A percentile compares a stretch with the other conserved stretches of the same genome.
These are phyloP conservation scores for Fusarium buxicola DNA, from an alignment of 2,329 filamentous ascomycete genomes.

Conservation along the genomic window DNA sequence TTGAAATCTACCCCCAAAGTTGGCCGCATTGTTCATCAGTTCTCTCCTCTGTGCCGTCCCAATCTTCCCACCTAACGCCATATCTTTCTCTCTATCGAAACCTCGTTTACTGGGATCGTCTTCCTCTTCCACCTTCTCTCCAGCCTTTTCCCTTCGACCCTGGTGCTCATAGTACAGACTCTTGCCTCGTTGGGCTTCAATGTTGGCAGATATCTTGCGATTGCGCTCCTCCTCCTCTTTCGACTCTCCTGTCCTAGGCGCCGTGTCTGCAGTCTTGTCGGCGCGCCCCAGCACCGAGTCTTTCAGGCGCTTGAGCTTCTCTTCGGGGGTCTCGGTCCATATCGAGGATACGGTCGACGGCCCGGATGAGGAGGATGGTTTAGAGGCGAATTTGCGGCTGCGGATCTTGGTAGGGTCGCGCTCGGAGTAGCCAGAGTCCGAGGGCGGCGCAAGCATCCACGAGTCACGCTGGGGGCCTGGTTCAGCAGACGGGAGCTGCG, in stretches of 20 bases:
- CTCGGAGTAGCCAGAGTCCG: slow-evolving; percentile 65
- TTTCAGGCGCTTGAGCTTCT: slow-evolving; percentile 83
- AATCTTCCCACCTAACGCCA: slow-evolving; percentile 79
- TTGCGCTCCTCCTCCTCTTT: slow-evolving; percentile 68
- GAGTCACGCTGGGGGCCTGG: slow-evolving; percentile 77
- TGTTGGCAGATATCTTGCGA: slow-evolving; percentile 59
- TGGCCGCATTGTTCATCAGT: slow-evolving; percentile 80
- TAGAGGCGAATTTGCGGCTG: slow-evolving; percentile 83
- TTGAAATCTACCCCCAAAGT: slow-evolving; percentile 85
- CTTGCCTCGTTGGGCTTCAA: slow-evolving; percentile 66
- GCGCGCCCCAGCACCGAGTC: slow-evolving; percentile 84
- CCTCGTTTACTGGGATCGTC: slow-evolving; percentile 91
- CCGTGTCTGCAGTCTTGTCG: slow-evolving; percentile 54
- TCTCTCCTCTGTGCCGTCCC: slow-evolving; percentile 80
- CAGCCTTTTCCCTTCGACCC: slow-evolving; percentile 46
- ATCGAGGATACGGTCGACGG: slow-evolving; percentile 68
- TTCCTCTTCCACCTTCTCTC: slow-evolving; percentile 67
- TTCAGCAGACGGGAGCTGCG: slow-evolving; percentile 50
- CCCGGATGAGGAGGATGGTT: slow-evolving; percentile 52
- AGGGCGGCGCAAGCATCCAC: slow-evolving; percentile 83
- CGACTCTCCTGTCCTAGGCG: slow-evolving; percentile 55
- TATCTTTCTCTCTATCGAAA: slow-evolving; percentile 95
- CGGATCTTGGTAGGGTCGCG: slow-evolving; percentile 87
- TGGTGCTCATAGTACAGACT: slow-evolving; percentile 71
- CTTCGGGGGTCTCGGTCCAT: slow-evolving; percentile 92